Percentiles rank a stretch among this genome's conserved stretches.
These are phyloP conservation scores for Anthracocystis setariae DNA, from an alignment of 1,284 basidiomycete genomes.

Conservation along the genomic window DNA sequence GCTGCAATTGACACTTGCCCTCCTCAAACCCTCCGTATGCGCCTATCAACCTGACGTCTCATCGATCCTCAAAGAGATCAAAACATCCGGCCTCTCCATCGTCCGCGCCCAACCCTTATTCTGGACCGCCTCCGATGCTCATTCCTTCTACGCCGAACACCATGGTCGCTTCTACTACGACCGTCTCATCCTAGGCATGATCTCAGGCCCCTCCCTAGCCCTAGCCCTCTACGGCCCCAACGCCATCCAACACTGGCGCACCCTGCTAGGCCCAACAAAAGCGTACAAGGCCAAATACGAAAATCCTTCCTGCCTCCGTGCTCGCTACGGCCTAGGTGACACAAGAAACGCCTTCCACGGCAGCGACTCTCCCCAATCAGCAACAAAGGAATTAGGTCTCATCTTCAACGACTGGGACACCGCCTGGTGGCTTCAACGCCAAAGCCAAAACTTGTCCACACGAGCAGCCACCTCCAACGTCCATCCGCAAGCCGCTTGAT, in stretches of 20 bases:
- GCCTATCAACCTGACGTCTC: conserved; percentile 58
- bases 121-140: conserved; percentile 61
- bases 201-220: conserved; percentile 57
- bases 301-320: conserved; percentile 42
- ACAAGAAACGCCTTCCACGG: conserved; percentile 66
- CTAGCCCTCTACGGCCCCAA: conserved; percentile 58
- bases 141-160: conserved; percentile 64
- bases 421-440: conserved; percentile 50
- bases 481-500: too few species aligned
- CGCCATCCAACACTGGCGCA: conserved; percentile 58
- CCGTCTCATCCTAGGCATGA: conserved; percentile 62
- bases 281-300: conserved; percentile 61
- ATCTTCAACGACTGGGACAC: conserved; percentile 59
- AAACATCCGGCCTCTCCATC: conserved; percentile 36
- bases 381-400: conserved; percentile 42
- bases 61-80: conserved; percentile 53
- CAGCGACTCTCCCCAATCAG: conserved; percentile 35
- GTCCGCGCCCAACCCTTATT: conserved; percentile 50
- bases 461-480: too few species aligned
- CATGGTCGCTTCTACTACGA: conserved; percentile 65
- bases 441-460: conserved; percentile 19
- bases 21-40: conserved; percentile 64
- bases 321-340: conserved; percentile 60
- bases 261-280: conserved; percentile 63
- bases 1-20: conserved; percentile 59